Evolutionary conservation across 805 yeast genomes (phyloP).

Genomic region (Candida multigemmis): DNA sequence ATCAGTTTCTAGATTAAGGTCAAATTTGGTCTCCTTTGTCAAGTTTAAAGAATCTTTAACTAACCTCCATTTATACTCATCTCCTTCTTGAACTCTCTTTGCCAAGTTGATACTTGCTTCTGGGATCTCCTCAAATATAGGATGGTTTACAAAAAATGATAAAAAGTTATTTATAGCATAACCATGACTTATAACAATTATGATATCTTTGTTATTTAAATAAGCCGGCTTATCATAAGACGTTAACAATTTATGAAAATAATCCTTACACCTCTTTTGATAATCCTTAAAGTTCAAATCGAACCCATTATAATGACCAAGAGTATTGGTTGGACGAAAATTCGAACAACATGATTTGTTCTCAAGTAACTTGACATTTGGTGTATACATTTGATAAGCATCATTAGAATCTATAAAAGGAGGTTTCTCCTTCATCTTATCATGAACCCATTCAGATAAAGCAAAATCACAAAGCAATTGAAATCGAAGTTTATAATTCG

Average conservation of each 20-base stretch:
- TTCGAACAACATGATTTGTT: conserved; percentile 25
- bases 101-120: conserved; percentile 30
- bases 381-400: conserved; percentile 37
- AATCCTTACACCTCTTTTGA: conserved; percentile 26
- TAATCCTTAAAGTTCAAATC: conserved; percentile 30
- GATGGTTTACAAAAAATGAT: conserved; percentile 32
- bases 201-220: conserved; percentile 21
- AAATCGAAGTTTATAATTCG: conserved; percentile 21
- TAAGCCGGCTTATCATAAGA: conserved; percentile 29
- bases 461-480: conserved; percentile 37
- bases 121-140: conserved; percentile 36
- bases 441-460: conserved; percentile 37
- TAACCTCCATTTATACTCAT: conserved; percentile 20
- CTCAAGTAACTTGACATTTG: conserved; percentile 25
- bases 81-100: conserved; percentile 6
- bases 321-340: conserved; percentile 32
- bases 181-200: conserved; percentile 33
- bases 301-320: conserved; percentile 35
- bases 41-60: conserved; percentile 21
- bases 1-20: conserved; percentile 30
- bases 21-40: conserved; percentile 16
- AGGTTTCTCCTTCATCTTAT: conserved; percentile 31
- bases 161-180: conserved; percentile 30
- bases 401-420: conserved; percentile 34
- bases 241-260: conserved; percentile 32